These are phyloP conservation scores for Kwoniella shandongensis DNA, from an alignment of 768 basidiomycete genomes.

Conservation along the genomic window DNA sequence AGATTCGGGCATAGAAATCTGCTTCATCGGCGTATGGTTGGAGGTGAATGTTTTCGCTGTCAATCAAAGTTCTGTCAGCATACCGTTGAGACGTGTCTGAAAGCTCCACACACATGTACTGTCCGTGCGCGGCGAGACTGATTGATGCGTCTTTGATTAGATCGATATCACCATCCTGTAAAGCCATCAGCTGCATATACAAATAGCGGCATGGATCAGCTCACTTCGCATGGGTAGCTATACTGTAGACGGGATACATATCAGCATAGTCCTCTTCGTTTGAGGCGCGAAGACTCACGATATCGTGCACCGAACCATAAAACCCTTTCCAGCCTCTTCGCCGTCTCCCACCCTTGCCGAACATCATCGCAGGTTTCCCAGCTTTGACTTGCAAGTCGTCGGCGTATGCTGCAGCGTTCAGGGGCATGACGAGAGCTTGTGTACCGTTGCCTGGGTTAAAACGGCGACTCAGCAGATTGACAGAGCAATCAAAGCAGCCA, in stretches of 20 bases:
- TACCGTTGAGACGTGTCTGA: slow-evolving; percentile 6
- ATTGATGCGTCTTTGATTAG: slow-evolving; percentile 85
- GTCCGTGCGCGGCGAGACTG: slow-evolving; percentile 76
- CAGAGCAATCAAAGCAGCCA: not conserved
- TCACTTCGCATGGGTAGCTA: slow-evolving; percentile 80
- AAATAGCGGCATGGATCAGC: slow-evolving; percentile 17
- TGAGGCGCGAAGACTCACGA: slow-evolving; percentile 50
- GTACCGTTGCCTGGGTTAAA: slow-evolving; percentile 75
- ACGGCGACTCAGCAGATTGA: not conserved
- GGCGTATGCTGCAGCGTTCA: slow-evolving; percentile 82
- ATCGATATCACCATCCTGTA: slow-evolving; percentile 73
- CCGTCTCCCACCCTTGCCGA: slow-evolving; percentile 51
- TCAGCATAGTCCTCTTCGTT: not conserved
- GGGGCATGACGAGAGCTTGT: slow-evolving; percentile 84
- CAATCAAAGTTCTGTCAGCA: not conserved
- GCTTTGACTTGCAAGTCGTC: slow-evolving; percentile 58
- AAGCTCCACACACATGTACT: slow-evolving; percentile 74
- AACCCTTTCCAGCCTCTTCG: slow-evolving; percentile 58
- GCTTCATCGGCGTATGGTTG: slow-evolving; percentile 67
- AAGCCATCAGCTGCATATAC: not conserved
- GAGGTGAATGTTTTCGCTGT: slow-evolving; percentile 64
- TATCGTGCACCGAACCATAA: slow-evolving; percentile 92
- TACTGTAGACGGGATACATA: slow-evolving; percentile 27
- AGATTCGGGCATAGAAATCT: slow-evolving; percentile 75
- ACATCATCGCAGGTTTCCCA: slow-evolving; percentile 43